Evolutionary conservation across 441 rosid species (phyloP).

Genomic region (Jatropha podagrica): DNA sequence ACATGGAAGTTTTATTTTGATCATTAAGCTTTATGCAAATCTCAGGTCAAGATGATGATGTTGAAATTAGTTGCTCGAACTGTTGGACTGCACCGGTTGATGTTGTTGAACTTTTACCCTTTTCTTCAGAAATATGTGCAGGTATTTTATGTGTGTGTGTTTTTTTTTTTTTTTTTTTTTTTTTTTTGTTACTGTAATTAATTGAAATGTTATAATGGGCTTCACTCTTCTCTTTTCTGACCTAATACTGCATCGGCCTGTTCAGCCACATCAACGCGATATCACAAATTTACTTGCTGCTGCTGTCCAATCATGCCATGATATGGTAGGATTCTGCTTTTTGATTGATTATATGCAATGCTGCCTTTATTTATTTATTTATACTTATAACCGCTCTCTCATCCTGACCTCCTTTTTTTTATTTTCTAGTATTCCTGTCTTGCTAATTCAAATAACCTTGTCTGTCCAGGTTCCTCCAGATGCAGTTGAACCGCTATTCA

Average conservation of each 20-base stretch:
- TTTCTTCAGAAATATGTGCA: slow-evolving; percentile 78
- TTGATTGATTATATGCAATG: slow-evolving; percentile 11
- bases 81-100: slow-evolving; percentile 86
- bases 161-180: not conserved
- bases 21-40: slow-evolving; percentile 9
- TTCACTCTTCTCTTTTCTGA: not conserved
- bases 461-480: slow-evolving; percentile 83
- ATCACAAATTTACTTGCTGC: slow-evolving; percentile 89
- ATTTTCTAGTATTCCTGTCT: not conserved
- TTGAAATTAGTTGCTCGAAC: slow-evolving; percentile 87
- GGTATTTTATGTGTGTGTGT: slow-evolving; percentile 42
- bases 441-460: slow-evolving; percentile 23
- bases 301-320: slow-evolving; percentile 80
- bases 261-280: slow-evolving; percentile 90
- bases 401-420: not conserved
- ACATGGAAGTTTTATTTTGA: not conserved
- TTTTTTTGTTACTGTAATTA: not conserved
- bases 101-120: slow-evolving; percentile 71
- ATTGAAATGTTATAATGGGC: not conserved
- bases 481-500: slow-evolving; percentile 91
- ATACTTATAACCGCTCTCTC: not conserved
- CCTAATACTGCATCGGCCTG: slow-evolving; percentile 12
- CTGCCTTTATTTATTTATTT: not conserved
- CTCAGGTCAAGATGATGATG: slow-evolving; percentile 94
- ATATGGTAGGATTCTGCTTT: slow-evolving; percentile 55